These are phyloP conservation scores for Lichenothelia convexa DNA, from an alignment of 495 filamentous ascomycete genomes.

Conservation along the genomic window DNA sequence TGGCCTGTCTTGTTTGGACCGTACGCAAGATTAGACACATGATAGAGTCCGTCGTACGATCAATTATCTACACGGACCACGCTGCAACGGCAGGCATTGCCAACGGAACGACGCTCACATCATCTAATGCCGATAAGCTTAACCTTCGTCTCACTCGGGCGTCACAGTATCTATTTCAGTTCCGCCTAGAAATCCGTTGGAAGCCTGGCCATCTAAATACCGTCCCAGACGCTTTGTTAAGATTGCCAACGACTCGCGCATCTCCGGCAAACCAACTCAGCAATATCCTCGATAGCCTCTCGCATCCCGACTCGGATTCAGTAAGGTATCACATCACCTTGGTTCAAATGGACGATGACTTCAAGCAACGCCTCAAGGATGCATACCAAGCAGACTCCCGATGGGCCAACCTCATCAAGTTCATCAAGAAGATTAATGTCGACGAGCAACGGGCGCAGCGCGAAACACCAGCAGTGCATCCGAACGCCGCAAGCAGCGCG, in stretches of 20 bases:
- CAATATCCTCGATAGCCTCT: not conserved
- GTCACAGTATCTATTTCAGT: conserved; percentile 2
- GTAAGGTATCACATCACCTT: conserved; percentile 1
- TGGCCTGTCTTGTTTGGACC: not conserved
- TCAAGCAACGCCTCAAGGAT: not conserved
- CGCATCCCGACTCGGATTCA: too few relatives aligned
- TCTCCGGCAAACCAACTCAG: not conserved
- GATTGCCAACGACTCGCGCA: not conserved
- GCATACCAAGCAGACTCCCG: not conserved
- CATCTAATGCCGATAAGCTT: conserved; percentile 3
- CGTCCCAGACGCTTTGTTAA: not conserved
- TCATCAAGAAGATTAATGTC: not conserved
- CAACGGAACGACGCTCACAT: too few relatives aligned
- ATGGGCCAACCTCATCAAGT: not conserved
- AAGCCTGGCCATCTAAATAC: not conserved
- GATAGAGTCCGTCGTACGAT: not conserved
- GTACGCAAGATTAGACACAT: conserved; percentile 1
- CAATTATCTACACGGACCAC: conserved; percentile 1
- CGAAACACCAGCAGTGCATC: too few relatives aligned
- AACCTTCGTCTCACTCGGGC: not conserved
- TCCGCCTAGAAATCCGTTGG: conserved; percentile 1
- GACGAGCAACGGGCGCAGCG: too few relatives aligned
- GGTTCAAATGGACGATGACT: conserved; percentile 1
- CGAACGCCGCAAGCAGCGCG: too few relatives aligned
- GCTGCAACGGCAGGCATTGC: not conserved